These are phyloP conservation scores for sorghum (Sorghum bicolor) DNA, from an alignment of 176 grass and related monocot genomes.

Conservation along the genomic window DNA sequence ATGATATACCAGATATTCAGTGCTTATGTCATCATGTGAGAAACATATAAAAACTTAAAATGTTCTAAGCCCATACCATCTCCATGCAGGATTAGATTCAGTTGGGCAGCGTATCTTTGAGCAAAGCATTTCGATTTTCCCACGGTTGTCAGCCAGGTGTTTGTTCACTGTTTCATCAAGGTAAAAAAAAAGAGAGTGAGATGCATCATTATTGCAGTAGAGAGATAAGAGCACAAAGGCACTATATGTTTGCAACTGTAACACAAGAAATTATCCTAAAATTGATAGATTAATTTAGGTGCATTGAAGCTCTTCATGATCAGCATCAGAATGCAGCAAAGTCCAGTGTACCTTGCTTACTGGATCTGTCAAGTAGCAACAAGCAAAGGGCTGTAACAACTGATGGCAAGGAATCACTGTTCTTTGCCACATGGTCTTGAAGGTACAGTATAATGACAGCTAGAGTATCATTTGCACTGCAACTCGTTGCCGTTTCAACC, in stretches of 20 bases:
- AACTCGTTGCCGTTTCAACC: conserved; percentile 23
- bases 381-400: conserved; percentile 59
- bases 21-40: neutral
- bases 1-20: neutral
- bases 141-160: conserved; percentile 33
- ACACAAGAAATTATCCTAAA: neutral
- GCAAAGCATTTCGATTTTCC: conserved; percentile 50
- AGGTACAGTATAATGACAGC: conserved; percentile 72
- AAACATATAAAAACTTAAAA: neutral
- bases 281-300: neutral
- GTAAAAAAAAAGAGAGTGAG: neutral
- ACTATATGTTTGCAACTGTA: neutral
- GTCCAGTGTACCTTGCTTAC: conserved; percentile 36
- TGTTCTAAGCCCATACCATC: conserved; percentile 54
- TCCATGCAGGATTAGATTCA: conserved; percentile 77
- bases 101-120: conserved; percentile 64
- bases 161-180: conserved; percentile 39
- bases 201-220: conserved; percentile 3
- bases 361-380: conserved; percentile 50
- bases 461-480: conserved; percentile 47
- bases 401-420: conserved; percentile 49
- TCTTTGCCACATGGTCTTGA: conserved; percentile 54
- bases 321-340: conserved; percentile 9
- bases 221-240: neutral
- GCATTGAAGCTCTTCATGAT: neutral